These are phyloP conservation scores for Colletotrichum australisinense DNA, from an alignment of 2,329 filamentous ascomycete genomes.

Conservation along the genomic window DNA sequence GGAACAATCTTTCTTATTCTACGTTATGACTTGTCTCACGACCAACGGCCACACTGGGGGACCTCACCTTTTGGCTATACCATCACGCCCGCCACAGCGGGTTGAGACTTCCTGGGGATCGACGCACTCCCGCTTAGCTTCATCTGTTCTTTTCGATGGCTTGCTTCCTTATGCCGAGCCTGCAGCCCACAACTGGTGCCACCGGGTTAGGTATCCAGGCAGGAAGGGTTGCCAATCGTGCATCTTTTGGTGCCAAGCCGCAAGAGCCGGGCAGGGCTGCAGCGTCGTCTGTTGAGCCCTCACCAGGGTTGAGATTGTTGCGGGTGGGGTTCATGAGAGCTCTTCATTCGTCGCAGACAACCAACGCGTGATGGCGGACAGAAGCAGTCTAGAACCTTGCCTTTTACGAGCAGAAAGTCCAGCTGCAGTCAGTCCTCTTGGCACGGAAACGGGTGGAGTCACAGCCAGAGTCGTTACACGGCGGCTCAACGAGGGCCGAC, in stretches of 20 bases:
- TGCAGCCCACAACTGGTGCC: constrained; percentile 17
- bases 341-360: constrained; percentile 1
- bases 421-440: neutral
- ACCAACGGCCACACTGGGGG: neutral
- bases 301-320: neutral
- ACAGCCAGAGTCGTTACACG: neutral
- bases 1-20: constrained; percentile 1
- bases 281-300: constrained; percentile 22
- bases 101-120: constrained; percentile 7
- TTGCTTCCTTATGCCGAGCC: constrained; percentile 2
- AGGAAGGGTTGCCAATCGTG: constrained; percentile 10
- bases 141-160: neutral
- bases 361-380: neutral
- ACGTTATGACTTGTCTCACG: constrained; percentile 2
- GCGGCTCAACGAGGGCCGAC: neutral
- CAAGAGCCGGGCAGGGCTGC: constrained; percentile 26
- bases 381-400: constrained; percentile 14
- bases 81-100: neutral
- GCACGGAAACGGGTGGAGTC: neutral
- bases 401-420: neutral
- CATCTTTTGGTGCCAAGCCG: constrained; percentile 28
- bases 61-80: constrained; percentile 5
- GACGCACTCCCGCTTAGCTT: neutral
- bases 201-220: constrained; percentile 22
- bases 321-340: constrained; percentile 1